Conservation (phyloP, 768 basidiomycete species). For the Panellus pusillus region DNA sequence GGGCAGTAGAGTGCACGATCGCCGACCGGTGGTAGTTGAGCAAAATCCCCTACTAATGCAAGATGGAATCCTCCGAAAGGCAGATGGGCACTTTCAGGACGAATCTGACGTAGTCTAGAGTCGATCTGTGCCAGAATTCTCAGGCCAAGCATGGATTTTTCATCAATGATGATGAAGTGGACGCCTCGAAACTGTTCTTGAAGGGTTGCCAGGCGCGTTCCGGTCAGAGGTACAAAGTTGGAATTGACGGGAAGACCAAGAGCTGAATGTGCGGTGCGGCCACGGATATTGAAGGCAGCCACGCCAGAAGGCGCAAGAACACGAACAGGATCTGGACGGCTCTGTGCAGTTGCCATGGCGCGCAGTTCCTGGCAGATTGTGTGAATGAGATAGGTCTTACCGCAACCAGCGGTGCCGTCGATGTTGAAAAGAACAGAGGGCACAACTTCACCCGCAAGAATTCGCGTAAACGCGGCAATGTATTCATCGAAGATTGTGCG, state of each 20-base stretch:
- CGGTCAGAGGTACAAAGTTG: constrained; percentile 1
- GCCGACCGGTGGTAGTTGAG: constrained; percentile 10
- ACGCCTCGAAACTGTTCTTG: constrained; percentile 5
- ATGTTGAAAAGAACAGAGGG: background rate
- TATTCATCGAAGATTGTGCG: background rate
- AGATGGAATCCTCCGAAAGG: constrained; percentile 7
- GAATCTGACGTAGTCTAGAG: constrained; percentile 1
- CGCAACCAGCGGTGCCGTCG: constrained; percentile 3
- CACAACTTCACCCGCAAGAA: background rate
- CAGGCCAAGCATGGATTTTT: constrained; percentile 11
- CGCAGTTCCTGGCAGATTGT: constrained; percentile 5
- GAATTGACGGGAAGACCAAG: constrained; percentile 3
- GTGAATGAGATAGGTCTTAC: constrained; percentile 4
- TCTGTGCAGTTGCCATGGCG: background rate
- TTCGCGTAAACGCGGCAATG: background rate
- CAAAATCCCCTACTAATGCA: constrained; percentile 7
- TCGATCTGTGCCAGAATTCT: constrained; percentile 3
- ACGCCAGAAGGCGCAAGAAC: constrained; percentile 12
- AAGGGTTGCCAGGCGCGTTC: background rate
- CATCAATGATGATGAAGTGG: constrained; percentile 7
- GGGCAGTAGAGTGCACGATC: background rate
- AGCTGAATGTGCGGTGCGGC: constrained; percentile 4
- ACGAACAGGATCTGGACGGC: background rate
- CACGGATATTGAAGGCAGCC: constrained; percentile 5
- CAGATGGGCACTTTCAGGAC: background rate